Percentiles rank a stretch among this genome's conserved stretches.
Conservation (phyloP, 495 filamentous ascomycete species). For the Sabuloglossum arenarium region DNA sequence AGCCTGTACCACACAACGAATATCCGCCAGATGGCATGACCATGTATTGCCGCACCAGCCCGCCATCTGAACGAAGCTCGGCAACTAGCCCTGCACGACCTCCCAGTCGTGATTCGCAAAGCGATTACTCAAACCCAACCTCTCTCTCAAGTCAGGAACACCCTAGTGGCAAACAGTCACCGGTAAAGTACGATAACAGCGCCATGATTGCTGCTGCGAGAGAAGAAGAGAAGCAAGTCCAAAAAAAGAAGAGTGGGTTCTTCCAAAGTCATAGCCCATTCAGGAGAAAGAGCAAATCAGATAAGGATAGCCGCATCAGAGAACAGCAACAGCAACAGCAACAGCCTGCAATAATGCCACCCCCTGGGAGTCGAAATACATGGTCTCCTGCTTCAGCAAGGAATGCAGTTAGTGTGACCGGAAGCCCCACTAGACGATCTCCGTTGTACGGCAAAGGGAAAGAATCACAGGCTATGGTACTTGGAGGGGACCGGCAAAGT, state of each 20-base stretch:
- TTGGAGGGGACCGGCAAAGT: conserved; percentile 16
- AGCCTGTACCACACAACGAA: conserved; percentile 68
- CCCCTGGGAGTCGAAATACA: conserved; percentile 28
- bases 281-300: conserved; percentile 71
- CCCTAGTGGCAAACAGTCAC: conserved; percentile 41
- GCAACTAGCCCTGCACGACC: conserved; percentile 53
- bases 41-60: conserved; percentile 80
- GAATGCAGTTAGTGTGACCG: conserved; percentile 12
- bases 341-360: conserved; percentile 4
- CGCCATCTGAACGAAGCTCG: conserved; percentile 68
- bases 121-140: conserved; percentile 77
- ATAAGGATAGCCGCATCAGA: conserved; percentile 37
- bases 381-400: conserved; percentile 20
- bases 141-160: conserved; percentile 60
- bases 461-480: conserved; percentile 7
- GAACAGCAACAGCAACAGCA: conserved; percentile 7
- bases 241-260: conserved; percentile 80
- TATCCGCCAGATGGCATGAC: conserved; percentile 97
- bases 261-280: conserved; percentile 91
- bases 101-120: conserved; percentile 73
- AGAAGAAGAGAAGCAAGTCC: conserved; percentile 40
- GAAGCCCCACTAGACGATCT: conserved; percentile 4
- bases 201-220: conserved; percentile 18
- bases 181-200: conserved; percentile 38
- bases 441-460: background rate